These are phyloP conservation scores for Monosporozyma yasuniensis DNA, from an alignment of 805 yeast species.

Conservation along the genomic window DNA sequence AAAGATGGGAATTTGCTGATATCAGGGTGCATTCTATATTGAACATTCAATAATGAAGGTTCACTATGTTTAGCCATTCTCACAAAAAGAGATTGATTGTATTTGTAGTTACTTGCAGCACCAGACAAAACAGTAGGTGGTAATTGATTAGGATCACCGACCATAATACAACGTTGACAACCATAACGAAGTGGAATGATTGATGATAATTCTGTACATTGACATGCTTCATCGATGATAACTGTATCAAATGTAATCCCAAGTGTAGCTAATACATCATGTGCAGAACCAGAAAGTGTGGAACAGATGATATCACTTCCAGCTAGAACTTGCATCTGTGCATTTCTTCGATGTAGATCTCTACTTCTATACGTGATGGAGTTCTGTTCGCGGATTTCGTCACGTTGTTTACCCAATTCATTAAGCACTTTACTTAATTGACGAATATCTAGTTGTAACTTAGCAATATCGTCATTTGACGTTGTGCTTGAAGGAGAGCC, in stretches of 20 bases:
- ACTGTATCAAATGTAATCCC: slow-evolving; percentile 81
- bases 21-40: slow-evolving; percentile 95
- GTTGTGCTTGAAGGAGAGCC: slow-evolving; percentile 40
- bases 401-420: slow-evolving; percentile 63
- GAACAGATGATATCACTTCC: slow-evolving; percentile 83
- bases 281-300: slow-evolving; percentile 90
- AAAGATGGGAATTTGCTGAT: slow-evolving; percentile 80
- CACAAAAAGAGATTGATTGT: slow-evolving; percentile 89
- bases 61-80: slow-evolving; percentile 69
- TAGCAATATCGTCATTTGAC: slow-evolving; percentile 37
- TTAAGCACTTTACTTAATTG: slow-evolving; percentile 53
- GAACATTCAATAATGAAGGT: slow-evolving; percentile 71
- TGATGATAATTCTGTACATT: slow-evolving; percentile 87
- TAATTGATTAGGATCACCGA: slow-evolving; percentile 95
- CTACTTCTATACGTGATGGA: slow-evolving; percentile 61
- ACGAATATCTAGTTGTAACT: slow-evolving; percentile 43
- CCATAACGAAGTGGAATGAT: slow-evolving; percentile 90
- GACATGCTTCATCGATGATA: slow-evolving; percentile 95
- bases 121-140: slow-evolving; percentile 95
- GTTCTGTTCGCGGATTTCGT: slow-evolving; percentile 67
- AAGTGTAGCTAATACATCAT: slow-evolving; percentile 67
- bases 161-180: slow-evolving; percentile 84
- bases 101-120: slow-evolving; percentile 67
- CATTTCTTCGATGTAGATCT: slow-evolving; percentile 67
- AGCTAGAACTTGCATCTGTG: slow-evolving; percentile 62